Conservation (phyloP, 768 basidiomycete genomes). For the Goffeauzyma gilvescens region DNA sequence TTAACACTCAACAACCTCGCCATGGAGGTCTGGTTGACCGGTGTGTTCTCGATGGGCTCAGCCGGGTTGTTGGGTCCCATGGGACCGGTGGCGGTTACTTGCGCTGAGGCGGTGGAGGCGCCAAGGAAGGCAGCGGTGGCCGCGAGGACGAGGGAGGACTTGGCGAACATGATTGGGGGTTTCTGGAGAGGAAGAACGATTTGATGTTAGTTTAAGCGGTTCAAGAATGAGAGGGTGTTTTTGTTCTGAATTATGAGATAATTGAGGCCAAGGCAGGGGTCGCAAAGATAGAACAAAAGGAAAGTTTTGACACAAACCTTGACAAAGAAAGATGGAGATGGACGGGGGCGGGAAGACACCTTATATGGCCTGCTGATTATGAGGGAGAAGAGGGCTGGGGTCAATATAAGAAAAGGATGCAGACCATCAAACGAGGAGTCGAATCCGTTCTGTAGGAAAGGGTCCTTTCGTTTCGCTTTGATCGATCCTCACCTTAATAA, state of each 20-base stretch:
- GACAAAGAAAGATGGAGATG: no score
- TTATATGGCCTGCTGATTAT: no score
- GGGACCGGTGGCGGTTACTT: constrained; percentile 29
- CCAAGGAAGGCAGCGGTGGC: constrained; percentile 9
- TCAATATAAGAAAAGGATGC: no score
- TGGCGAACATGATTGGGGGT: constrained; percentile 6
- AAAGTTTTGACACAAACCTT: no score
- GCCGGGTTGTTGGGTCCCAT: constrained; percentile 26
- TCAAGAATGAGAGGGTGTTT: background rate
- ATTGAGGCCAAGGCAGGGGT: no score
- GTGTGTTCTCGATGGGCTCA: constrained; percentile 21
- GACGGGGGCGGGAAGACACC: no score
- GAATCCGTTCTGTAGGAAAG: no score
- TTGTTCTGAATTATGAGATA: background rate
- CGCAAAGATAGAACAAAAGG: background rate
- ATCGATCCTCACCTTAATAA: no score
- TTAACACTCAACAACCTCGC: constrained; percentile 29
- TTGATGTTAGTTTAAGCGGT: background rate
- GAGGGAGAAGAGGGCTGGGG: no score
- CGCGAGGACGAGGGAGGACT: constrained; percentile 12
- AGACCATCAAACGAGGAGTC: no score
- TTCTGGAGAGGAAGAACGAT: background rate
- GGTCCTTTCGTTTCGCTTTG: no score
- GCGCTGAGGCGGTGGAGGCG: constrained; percentile 15
- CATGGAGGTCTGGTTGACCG: constrained; percentile 30